phyloP scores from a whole-genome alignment of 2,329 filamentous ascomycete genomes.

The Septoria linicola region DNA sequence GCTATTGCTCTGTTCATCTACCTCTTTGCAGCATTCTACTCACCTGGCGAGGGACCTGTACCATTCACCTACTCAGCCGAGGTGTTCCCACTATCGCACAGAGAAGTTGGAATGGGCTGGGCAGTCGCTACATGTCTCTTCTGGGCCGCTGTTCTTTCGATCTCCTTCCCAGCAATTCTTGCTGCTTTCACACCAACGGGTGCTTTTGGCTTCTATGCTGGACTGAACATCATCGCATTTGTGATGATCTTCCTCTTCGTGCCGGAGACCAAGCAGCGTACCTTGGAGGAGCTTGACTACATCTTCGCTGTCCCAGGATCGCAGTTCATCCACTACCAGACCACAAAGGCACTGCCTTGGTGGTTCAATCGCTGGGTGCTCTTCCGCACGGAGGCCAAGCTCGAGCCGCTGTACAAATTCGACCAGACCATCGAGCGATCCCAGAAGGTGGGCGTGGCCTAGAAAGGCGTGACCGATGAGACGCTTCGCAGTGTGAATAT shows the following conservation, averaged over 20 bases:
- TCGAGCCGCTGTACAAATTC: conserved; percentile 24
- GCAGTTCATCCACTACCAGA: conserved; percentile 35
- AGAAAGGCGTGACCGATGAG: not conserved
- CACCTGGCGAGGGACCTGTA: conserved; percentile 53
- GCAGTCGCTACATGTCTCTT: conserved; percentile 65
- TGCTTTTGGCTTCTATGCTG: conserved; percentile 59
- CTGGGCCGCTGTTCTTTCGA: conserved; percentile 52
- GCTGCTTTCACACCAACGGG: conserved; percentile 52
- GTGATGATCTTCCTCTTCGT: conserved; percentile 53
- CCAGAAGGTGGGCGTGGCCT: conserved; percentile 19
- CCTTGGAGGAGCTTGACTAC: conserved; percentile 52
- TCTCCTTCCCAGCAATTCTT: conserved; percentile 52
- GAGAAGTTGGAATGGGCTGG: conserved; percentile 70
- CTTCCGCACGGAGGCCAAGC: conserved; percentile 18
- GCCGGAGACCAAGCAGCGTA: conserved; percentile 52
- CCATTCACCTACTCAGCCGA: conserved; percentile 69
- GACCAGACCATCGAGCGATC: conserved; percentile 17
- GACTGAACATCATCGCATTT: conserved; percentile 56
- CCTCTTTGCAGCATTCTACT: conserved; percentile 49
- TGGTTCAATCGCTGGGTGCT: conserved; percentile 42
- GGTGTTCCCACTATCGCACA: conserved; percentile 68
- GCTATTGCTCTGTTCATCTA: conserved; percentile 52
- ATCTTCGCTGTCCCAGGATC: conserved; percentile 53
- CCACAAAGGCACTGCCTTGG: conserved; percentile 45
- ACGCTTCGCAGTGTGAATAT: too few relatives aligned